Evolutionary conservation across 306 rosid species (phyloP), one percentile per base, ranked within the genome.

Genomic region (Acacia confusa): DNA sequence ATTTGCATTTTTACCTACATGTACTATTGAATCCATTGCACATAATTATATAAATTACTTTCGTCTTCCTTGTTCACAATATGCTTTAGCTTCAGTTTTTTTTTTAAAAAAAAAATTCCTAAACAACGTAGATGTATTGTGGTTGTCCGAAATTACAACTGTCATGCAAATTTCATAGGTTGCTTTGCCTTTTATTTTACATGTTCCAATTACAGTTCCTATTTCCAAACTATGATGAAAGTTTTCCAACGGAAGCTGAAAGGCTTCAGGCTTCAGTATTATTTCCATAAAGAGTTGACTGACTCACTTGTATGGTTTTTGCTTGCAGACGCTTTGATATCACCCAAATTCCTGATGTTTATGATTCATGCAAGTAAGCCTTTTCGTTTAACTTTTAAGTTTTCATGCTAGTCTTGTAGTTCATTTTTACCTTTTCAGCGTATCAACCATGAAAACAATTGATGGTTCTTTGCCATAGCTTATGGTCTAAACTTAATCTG

Each of bases 311-410:
- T 55, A 66, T 45, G 80, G 77, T 76, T 70, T 90, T 61, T 83
- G 22, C 78, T 84, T 92, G 85, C 91, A 95, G 97, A 78, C 94
- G 99, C 77, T 95, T 87, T 79, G 99, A 93, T 86, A 82, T 95
- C 82, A 89, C 99, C 45, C 99, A 93, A 85, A 95, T 95, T 86
- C 99, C 99, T 7, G 97, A 93, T 83, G 95, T 92, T 57, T 92
- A 95, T 81, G 99, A 95, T 80, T 95, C 99, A 11, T 92, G 99
- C 99, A 95, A 95, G 99, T 95, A 90, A 93, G 99, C 87, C 47
- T 63, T 78, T 60, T 74, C 41, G 2, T 84, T 72, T 61, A 12
- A n/a, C 22, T 41, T 41, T 60, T 20, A 34, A 43, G 79, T 47
- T 47, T 86, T 70, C 30, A 16, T 41, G 70, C 79, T 63, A 47